Evolutionary conservation across 306 rosid species (phyloP).

Genomic region (Erythrophleum fordii): DNA sequence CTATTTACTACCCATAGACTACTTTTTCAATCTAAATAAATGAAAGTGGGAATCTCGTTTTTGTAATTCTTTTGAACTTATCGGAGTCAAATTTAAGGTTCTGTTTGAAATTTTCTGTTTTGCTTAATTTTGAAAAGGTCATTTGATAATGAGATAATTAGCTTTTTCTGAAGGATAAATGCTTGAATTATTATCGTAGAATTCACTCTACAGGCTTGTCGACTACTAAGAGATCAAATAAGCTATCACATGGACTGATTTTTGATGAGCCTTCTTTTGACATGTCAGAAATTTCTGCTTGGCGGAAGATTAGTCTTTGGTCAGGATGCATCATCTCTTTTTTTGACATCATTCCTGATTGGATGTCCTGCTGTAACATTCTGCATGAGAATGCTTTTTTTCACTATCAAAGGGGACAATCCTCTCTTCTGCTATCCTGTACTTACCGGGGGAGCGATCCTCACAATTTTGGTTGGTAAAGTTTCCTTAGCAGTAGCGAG

Average conservation of each 20-base stretch:
- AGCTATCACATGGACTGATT: background rate
- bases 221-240: background rate
- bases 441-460: constrained; percentile 62
- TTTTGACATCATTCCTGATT: constrained; percentile 69
- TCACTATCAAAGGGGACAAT: constrained; percentile 40
- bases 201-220: background rate
- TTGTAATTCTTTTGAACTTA: background rate
- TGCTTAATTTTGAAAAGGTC: background rate
- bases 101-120: background rate
- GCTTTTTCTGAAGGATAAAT: background rate
- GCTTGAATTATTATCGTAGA: background rate
- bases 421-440: constrained; percentile 53
- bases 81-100: background rate
- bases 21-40: background rate
- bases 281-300: constrained; percentile 76
- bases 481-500: constrained; percentile 21
- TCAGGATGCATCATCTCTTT: constrained; percentile 72
- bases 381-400: constrained; percentile 65
- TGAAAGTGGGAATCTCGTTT: background rate
- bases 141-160: background rate
- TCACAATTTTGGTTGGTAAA: constrained; percentile 87
- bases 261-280: constrained; percentile 6
- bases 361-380: constrained; percentile 88
- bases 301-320: constrained; percentile 92
- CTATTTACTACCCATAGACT: background rate